Base-by-base conservation (phyloP, 2,329 filamentous ascomycete species). In the Bipolaris oryzae region DNA sequence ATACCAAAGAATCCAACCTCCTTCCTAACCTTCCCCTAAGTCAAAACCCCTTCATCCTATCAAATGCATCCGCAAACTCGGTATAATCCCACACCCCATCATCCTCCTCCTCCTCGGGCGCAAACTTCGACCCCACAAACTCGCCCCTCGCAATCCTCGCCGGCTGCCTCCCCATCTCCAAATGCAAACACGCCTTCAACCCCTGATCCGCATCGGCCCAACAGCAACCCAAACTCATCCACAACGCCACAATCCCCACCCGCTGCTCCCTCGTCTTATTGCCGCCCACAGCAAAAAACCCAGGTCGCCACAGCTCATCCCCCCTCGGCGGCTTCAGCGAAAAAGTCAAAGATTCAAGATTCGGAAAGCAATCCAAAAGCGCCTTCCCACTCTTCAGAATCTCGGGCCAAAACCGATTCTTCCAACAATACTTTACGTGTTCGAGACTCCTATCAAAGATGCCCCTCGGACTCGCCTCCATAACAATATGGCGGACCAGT, bases 341-440 rank as follows among this genome's bases (percentile, higher is more conserved):
- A 23, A 71, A 65, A 0, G 63, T 67, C 25, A 75, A 28, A 1
- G 52, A 66, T 7, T 71, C 60, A 7, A 74, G 46, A 20, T 63
- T 58, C 0, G 71, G 68, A 52, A 67, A 74, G 7, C 58, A 63
- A 9, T 59, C 44, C 0, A 74, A 51, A 16, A 69, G 37, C 16
- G 44, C 63, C 3, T 44, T 43, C 35, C 65, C 60, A 23, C 57
- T 63, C 3, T 53, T 35, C 6, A 69, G 23, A n/a, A 75, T 55
- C 20, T 61, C 57, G 0, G 71, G 70, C 72, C 71, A 75, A 47
- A 71, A 70, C 1, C 63, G 55, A 20, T 64, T 59, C 28, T 64
- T 66, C 71, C 72, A 75, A 23, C 64, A 64, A 34, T 70, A 67
- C 7, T 61, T 58, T 3, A 70, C 71, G 7, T 64, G 62, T 13